Conservation (phyloP, 2,329 filamentous ascomycete species). For the Arthrobotrys iridis region DNA sequence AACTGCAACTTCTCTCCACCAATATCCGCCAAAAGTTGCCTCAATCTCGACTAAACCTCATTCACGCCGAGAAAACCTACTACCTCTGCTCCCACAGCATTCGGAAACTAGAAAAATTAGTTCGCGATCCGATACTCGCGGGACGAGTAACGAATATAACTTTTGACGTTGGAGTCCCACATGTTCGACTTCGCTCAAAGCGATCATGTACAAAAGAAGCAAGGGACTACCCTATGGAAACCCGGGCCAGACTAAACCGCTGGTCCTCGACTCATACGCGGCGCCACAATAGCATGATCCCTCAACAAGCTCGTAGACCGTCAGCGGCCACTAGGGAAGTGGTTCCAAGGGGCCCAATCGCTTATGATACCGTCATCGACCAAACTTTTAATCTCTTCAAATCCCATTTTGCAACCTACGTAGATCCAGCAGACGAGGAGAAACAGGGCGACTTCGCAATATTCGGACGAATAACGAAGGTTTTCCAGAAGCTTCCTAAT, state of each 20-base stretch:
- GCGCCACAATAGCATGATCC: slow-evolving; percentile 10
- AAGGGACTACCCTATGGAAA: slow-evolving; percentile 17
- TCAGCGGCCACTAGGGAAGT: neutral
- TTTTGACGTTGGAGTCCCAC: slow-evolving; percentile 32
- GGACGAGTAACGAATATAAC: slow-evolving; percentile 36
- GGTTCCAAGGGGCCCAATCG: neutral
- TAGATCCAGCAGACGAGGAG: neutral
- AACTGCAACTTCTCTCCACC: slow-evolving; percentile 22
- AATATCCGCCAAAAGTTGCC: slow-evolving; percentile 23
- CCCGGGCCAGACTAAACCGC: slow-evolving; percentile 6
- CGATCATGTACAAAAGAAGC: slow-evolving; percentile 30
- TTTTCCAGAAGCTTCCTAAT: slow-evolving; percentile 13
- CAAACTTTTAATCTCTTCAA: slow-evolving; percentile 32
- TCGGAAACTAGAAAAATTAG: slow-evolving; percentile 31
- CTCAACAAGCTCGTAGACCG: neutral
- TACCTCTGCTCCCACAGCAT: slow-evolving; percentile 43
- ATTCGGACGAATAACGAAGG: slow-evolving; percentile 23
- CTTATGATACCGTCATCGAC: slow-evolving; percentile 8
- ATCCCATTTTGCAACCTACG: slow-evolving; percentile 17
- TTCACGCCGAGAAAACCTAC: slow-evolving; percentile 45
- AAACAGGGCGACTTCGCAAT: slow-evolving; percentile 7
- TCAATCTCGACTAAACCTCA: slow-evolving; percentile 18
- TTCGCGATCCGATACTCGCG: slow-evolving; percentile 14
- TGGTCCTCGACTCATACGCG: slow-evolving; percentile 35
- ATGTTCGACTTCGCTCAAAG: slow-evolving; percentile 26